Percentiles rank a stretch among this genome's conserved stretches.
These are phyloP conservation scores for Marchantia polymorpha DNA, from an alignment of 225 moss, liverwort and hornwort species.

Conservation along the genomic window DNA sequence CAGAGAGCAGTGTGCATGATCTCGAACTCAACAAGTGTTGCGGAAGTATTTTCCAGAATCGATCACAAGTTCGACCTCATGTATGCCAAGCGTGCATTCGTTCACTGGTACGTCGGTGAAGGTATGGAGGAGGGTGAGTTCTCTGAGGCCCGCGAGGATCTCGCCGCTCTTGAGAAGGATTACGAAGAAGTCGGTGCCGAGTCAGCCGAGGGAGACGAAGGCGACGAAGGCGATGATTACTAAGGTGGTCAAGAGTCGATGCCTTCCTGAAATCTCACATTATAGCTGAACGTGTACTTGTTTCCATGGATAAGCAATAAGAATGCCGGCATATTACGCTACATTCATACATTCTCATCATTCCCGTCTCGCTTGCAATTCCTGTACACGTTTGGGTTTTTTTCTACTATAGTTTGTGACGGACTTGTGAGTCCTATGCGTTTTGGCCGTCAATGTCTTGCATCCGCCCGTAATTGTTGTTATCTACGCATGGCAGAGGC, in stretches of 20 bases:
- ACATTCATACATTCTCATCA: too few relatives aligned
- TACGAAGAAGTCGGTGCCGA: constrained; percentile 48
- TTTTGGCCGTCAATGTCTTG: too few relatives aligned
- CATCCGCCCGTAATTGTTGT: too few relatives aligned
- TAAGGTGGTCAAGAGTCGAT: neutral
- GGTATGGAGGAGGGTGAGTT: constrained; percentile 53
- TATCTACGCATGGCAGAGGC: too few relatives aligned
- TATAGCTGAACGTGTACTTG: too few relatives aligned
- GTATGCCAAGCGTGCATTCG: constrained; percentile 45
- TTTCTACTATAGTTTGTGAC: too few relatives aligned
- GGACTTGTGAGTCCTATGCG: too few relatives aligned
- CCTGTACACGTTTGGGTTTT: too few relatives aligned
- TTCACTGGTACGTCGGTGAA: constrained; percentile 50
- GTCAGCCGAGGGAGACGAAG: constrained; percentile 31
- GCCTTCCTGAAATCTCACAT: neutral
- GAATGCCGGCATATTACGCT: too few relatives aligned
- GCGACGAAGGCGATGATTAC: constrained; percentile 35
- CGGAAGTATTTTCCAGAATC: constrained; percentile 33
- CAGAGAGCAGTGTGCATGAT: constrained; percentile 39
- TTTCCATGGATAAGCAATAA: too few relatives aligned
- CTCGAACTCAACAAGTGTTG: constrained; percentile 29
- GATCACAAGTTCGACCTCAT: constrained; percentile 41
- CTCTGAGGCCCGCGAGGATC: constrained; percentile 46
- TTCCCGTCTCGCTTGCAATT: too few relatives aligned
- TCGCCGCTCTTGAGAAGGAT: constrained; percentile 41